Evolutionary conservation across 2,329 filamentous ascomycete genomes (phyloP).

Genomic region (Lasiodiplodia gonubiensis): DNA sequence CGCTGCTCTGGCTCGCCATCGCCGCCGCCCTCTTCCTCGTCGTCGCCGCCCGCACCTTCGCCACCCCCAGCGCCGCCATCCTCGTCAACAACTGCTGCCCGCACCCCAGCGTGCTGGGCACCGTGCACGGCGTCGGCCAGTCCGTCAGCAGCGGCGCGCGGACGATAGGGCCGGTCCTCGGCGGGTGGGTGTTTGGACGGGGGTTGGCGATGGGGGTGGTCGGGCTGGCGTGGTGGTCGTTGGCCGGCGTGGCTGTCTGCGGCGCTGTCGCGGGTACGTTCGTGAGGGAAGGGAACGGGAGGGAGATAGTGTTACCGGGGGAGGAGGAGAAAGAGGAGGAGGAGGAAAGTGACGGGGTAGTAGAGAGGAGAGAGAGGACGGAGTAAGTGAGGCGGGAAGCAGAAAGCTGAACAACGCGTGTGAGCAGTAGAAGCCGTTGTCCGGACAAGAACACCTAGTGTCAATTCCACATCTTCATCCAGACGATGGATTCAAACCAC

Average conservation of each 20-base stretch:
- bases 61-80: constrained; percentile 64
- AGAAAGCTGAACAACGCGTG: not conserved
- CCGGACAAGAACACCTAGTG: no score
- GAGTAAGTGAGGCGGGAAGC: not conserved
- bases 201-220: constrained; percentile 64
- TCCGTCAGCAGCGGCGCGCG: constrained; percentile 64
- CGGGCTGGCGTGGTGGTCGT: constrained; percentile 64
- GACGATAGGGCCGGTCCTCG: constrained; percentile 65
- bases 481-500: no score
- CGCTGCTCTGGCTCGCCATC: constrained; percentile 51
- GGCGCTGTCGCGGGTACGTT: constrained; percentile 60
- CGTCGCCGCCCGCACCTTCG: constrained; percentile 55
- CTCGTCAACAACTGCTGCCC: constrained; percentile 66
- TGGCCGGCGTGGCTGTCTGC: constrained; percentile 57
- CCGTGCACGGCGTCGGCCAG: constrained; percentile 64
- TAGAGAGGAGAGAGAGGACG: not conserved
- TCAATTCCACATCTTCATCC: no score
- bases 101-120: constrained; percentile 60
- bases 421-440: no score
- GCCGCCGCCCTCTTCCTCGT: constrained; percentile 51
- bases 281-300: constrained; percentile 66
- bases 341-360: not conserved
- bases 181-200: constrained; percentile 66
- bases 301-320: constrained; percentile 69
- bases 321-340: constrained; percentile 57